Base-by-base conservation (phyloP, 169 alveolate genomes). In the Ophryocystis elektroscirrha region DNA sequence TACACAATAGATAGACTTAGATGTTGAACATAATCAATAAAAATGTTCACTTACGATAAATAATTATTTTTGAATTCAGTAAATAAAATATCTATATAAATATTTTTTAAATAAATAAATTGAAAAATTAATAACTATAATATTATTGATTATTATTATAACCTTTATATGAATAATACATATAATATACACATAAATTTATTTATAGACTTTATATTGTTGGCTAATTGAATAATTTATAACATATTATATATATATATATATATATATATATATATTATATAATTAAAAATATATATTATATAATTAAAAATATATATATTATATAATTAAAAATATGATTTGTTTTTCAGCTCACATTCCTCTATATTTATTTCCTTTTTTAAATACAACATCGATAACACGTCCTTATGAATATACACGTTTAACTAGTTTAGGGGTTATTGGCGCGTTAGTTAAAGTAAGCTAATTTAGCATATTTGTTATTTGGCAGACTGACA, bases 401-500 rank as follows among this genome's bases (percentile, higher is more conserved):
- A 81, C 87, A 35, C 77, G 95, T 53, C 94, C 96, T 1, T 84
- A 83, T 61, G 99, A 94, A 73, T 91, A 89, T 64, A 64, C 91
- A 43, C 85, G 96, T 42, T 78, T 94, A 41, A 94, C 99, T 0
- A 79, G 94, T 6, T 69, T 94, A 24, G 99, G 99, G 25, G 99
- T 94, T 16, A 88, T 94, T 27, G 99, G 99, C n/a, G 97, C 98
- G 23, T 72, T 94, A 19, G 39, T 32, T n/a, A 32, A 32, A 32
- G n/a, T 16, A 54, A n/a, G 36, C 56, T 7, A 7, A 12, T n/a
- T 38, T 50, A 12, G 9, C 49, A 47, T 36, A 12, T 7, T n/a
- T 1, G 4, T 0, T 16, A 5, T 28, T 23, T 5, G 51, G 1
- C 19, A 67, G 76, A 63, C 61, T 19, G 97, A 92, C 60, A 95